phyloP scores from a whole-genome alignment of 2,329 filamentous ascomycete species.

The Neofusicoccum ribis region DNA sequence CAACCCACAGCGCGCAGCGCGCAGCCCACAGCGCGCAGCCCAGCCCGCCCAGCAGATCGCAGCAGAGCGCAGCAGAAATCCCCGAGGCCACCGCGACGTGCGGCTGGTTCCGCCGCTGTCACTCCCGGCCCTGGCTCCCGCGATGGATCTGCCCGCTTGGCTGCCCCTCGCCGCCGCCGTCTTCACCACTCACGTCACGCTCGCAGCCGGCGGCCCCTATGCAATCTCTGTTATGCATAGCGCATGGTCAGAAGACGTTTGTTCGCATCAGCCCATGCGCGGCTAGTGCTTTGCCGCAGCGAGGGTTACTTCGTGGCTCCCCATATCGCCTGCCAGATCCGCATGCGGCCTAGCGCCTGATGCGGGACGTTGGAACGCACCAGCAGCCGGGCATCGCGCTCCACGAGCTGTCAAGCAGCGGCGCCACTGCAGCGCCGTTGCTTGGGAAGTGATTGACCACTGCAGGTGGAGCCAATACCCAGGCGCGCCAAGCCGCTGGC shows the following conservation, averaged over 20 bases:
- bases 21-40: too few relatives aligned
- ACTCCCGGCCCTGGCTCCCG: constrained; percentile 10
- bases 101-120: constrained; percentile 9
- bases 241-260: constrained; percentile 20
- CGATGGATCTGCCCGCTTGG: constrained; percentile 12
- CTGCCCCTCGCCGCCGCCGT: neutral
- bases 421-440: constrained; percentile 15
- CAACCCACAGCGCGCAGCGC: too few relatives aligned
- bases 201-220: constrained; percentile 9
- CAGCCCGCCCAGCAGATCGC: constrained; percentile 14
- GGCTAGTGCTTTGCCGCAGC: constrained; percentile 19
- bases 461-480: constrained; percentile 17
- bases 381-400: constrained; percentile 12
- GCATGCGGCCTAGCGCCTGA: constrained; percentile 22
- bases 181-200: constrained; percentile 15
- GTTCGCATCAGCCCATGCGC: constrained; percentile 19
- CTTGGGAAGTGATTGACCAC: constrained; percentile 16
- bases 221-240: constrained; percentile 18
- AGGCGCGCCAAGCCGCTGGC: neutral
- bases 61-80: constrained; percentile 19
- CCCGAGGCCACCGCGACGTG: constrained; percentile 8
- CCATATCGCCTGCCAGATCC: constrained; percentile 18
- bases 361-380: constrained; percentile 22
- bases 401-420: constrained; percentile 21
- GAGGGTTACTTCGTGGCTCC: constrained; percentile 19